These are phyloP conservation scores for Suhomyces anneliseae DNA, from an alignment of 1,139 yeast species.

Conservation along the genomic window DNA sequence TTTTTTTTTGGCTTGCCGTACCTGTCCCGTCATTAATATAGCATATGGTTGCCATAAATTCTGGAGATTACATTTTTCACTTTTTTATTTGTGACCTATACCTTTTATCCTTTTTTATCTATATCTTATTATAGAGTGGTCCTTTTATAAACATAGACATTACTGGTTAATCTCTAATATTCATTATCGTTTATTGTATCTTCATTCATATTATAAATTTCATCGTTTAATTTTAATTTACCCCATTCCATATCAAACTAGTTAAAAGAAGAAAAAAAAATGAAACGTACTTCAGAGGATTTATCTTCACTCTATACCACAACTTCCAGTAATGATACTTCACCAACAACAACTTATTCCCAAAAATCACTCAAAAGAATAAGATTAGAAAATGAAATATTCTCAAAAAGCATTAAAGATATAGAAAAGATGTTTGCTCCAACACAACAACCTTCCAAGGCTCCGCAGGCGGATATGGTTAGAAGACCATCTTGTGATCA, in stretches of 20 bases:
- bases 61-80: neutral
- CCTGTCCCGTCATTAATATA: conserved; percentile 9
- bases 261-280: neutral
- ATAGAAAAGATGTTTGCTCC: conserved; percentile 27
- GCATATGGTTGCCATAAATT: conserved; percentile 6
- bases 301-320: conserved; percentile 7
- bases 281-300: conserved; percentile 12
- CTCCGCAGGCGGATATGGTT: conserved; percentile 8
- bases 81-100: neutral
- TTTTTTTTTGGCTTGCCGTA: conserved; percentile 8
- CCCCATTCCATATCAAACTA: neutral
- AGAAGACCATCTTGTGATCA: conserved; percentile 10
- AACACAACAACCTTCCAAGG: neutral
- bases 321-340: conserved; percentile 4
- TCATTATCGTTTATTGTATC: too few relatives aligned
- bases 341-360: conserved; percentile 11
- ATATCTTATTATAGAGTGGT: neutral
- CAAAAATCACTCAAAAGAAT: conserved; percentile 25
- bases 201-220: neutral
- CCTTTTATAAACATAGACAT: neutral
- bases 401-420: conserved; percentile 30
- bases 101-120: neutral
- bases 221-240: neutral
- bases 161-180: neutral
- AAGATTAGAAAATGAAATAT: conserved; percentile 29